phyloP scores from a whole-genome alignment of 306 rosid species.

The barrel medic (Medicago truncatula) region DNA sequence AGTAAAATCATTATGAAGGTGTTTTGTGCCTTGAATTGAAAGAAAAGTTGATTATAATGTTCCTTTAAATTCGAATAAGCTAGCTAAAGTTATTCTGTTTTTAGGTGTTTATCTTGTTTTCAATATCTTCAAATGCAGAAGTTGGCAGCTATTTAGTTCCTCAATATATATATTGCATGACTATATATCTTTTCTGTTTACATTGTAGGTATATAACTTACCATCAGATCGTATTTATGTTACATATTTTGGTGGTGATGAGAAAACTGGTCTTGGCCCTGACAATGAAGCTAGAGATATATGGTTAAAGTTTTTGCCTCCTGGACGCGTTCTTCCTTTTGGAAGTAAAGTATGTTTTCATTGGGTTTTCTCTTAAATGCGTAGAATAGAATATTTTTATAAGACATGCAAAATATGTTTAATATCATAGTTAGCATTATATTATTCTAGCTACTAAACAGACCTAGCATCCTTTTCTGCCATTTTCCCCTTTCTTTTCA shows the following conservation, averaged over 20 bases:
- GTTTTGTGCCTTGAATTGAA: background rate
- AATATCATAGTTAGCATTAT: no score
- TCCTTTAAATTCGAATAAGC: slow-evolving; percentile 7
- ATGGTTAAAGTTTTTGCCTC: slow-evolving; percentile 81
- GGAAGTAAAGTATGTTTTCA: slow-evolving; percentile 73
- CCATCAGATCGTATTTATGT: slow-evolving; percentile 80
- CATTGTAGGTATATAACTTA: slow-evolving; percentile 73
- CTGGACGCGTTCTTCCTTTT: slow-evolving; percentile 88
- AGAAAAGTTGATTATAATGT: slow-evolving; percentile 29
- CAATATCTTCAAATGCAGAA: slow-evolving; percentile 10
- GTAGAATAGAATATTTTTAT: background rate
- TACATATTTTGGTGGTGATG: slow-evolving; percentile 95
- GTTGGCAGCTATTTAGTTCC: slow-evolving; percentile 14
- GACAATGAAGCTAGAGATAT: slow-evolving; percentile 81
- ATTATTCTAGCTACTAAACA: background rate
- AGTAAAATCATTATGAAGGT: background rate
- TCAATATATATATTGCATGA: slow-evolving; percentile 25
- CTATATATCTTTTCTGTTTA: background rate
- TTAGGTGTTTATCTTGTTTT: slow-evolving; percentile 5
- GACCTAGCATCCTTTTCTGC: background rate
- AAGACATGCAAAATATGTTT: background rate
- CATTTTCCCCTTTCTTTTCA: no score
- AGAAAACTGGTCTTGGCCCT: slow-evolving; percentile 82
- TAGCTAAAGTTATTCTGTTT: background rate
- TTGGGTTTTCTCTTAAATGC: slow-evolving; percentile 14